Conservation (phyloP, 306 rosid species). For the Fragaria nilgerrensis region DNA sequence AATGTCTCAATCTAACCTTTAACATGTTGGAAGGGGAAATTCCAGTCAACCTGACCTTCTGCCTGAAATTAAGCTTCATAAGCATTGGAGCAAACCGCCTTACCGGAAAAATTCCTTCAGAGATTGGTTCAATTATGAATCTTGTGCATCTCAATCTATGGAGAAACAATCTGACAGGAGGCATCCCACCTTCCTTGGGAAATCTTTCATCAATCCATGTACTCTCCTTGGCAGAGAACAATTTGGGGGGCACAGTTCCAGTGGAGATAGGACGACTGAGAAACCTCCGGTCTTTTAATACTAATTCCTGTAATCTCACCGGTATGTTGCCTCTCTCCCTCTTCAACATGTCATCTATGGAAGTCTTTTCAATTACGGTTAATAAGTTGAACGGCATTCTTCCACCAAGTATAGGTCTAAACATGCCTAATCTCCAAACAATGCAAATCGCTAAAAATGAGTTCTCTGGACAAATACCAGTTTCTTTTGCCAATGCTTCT, state of each 20-base stretch:
- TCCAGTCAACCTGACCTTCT: neutral
- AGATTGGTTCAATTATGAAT: neutral
- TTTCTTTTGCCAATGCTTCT: too few species aligned
- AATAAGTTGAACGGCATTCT: too few species aligned
- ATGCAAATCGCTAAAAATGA: too few species aligned
- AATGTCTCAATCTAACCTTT: rapidly evolving
- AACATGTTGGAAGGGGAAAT: neutral
- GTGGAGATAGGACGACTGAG: conserved; percentile 19
- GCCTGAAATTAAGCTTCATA: too few species aligned
- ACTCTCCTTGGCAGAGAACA: neutral
- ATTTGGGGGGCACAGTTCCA: conserved; percentile 35
- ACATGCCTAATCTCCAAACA: too few species aligned
- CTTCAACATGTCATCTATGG: conserved; percentile 40
- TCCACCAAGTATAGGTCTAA: too few species aligned
- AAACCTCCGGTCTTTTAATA: neutral
- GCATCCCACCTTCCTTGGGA: neutral
- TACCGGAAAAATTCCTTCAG: neutral
- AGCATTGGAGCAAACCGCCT: neutral
- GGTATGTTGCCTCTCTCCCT: conserved; percentile 36
- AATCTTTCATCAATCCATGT: neutral
- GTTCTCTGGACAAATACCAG: too few species aligned
- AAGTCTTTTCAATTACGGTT: rapidly evolving
- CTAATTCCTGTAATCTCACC: neutral
- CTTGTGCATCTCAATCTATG: neutral
- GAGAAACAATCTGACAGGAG: neutral